Conservation (phyloP, 2,329 filamentous ascomycete species). For the Teratosphaeria zuluensis region DNA sequence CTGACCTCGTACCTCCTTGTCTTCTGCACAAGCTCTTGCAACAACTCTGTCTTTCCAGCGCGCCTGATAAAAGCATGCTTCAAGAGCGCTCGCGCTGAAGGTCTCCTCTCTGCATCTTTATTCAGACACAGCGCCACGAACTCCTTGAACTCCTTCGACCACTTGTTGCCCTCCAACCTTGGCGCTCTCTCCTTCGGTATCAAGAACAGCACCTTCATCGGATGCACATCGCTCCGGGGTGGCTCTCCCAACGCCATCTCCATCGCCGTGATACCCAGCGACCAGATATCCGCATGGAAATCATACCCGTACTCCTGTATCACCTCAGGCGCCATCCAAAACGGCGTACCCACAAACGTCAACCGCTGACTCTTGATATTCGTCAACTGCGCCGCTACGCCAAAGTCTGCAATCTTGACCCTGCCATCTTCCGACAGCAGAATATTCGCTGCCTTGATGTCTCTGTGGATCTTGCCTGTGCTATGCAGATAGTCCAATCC, state of each 20-base stretch:
- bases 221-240: conserved; percentile 75
- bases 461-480: conserved; percentile 91
- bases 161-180: conserved; percentile 61
- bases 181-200: conserved; percentile 85
- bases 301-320: conserved; percentile 79
- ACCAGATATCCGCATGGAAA: conserved; percentile 92
- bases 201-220: conserved; percentile 87
- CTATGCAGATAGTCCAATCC: conserved; percentile 88
- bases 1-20: conserved; percentile 69
- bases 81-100: conserved; percentile 76
- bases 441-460: conserved; percentile 94
- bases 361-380: conserved; percentile 97
- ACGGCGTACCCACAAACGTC: conserved; percentile 94
- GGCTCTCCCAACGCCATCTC: conserved; percentile 83
- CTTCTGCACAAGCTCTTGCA: conserved; percentile 79
- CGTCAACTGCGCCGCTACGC: conserved; percentile 88
- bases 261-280: conserved; percentile 81
- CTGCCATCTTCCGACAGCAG: conserved; percentile 83
- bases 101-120: conserved; percentile 79
- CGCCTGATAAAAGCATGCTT: conserved; percentile 80
- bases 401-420: conserved; percentile 95
- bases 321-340: conserved; percentile 95
- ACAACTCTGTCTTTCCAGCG: conserved; percentile 76
- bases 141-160: conserved; percentile 86
- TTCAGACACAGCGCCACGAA: conserved; percentile 84